These are phyloP conservation scores for Podaxis carcinomalis DNA, from an alignment of 768 basidiomycete genomes.

Conservation along the genomic window DNA sequence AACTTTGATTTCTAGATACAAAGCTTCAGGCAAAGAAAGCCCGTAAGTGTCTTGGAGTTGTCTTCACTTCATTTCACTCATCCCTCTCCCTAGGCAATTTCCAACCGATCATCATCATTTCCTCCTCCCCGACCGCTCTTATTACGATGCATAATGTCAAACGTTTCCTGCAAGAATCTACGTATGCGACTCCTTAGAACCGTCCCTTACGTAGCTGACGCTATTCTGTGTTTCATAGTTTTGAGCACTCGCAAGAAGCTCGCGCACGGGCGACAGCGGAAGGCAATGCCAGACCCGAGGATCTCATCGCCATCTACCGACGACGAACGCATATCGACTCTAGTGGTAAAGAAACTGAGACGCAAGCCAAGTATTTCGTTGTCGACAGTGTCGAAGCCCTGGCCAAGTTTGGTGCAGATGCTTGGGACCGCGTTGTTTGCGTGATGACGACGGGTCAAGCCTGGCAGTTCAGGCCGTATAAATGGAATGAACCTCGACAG, in stretches of 20 bases:
- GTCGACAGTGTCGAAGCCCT: constrained; percentile 93
- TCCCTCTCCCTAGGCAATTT: constrained; percentile 44
- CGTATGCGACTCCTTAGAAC: constrained; percentile 37
- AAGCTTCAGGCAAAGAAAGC: constrained; percentile 68
- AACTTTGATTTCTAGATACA: constrained; percentile 30
- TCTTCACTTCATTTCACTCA: background rate
- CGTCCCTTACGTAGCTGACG: background rate
- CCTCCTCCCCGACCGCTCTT: constrained; percentile 90
- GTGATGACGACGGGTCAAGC: constrained; percentile 98
- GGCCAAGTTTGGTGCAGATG: constrained; percentile 86
- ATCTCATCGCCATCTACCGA: constrained; percentile 85
- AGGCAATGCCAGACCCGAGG: constrained; percentile 73
- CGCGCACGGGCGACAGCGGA: constrained; percentile 63
- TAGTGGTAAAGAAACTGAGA: constrained; percentile 54
- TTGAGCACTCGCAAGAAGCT: constrained; percentile 73
- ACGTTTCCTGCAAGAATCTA: constrained; percentile 85
- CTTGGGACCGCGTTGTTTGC: constrained; percentile 96
- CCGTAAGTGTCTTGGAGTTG: constrained; percentile 37
- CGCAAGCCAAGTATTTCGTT: constrained; percentile 70
- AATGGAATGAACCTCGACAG: constrained; percentile 90
- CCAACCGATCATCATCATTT: constrained; percentile 96
- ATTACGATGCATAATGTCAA: constrained; percentile 99
- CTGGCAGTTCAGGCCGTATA: constrained; percentile 97
- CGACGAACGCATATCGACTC: constrained; percentile 70
- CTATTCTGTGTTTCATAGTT: constrained; percentile 32